Conservation (phyloP, 2,329 filamentous ascomycete genomes). For the Esteya vermicola region DNA sequence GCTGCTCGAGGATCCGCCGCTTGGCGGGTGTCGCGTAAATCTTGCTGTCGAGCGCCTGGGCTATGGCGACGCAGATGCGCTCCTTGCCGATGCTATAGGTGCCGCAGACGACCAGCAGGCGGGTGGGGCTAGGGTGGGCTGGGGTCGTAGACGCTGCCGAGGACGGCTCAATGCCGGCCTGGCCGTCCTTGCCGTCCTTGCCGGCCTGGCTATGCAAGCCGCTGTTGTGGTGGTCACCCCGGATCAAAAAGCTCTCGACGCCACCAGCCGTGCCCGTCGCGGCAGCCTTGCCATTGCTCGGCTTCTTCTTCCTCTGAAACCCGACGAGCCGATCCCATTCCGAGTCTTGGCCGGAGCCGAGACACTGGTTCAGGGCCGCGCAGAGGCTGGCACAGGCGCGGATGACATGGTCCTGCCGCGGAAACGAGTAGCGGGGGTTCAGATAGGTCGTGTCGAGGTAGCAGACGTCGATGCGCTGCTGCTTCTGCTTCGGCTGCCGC, state of each 20-base stretch:
- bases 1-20: slow-evolving; percentile 66
- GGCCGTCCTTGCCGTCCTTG: no score
- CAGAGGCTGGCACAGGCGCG: slow-evolving; percentile 78
- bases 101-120: slow-evolving; percentile 81
- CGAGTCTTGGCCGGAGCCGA: slow-evolving; percentile 24
- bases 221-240: no score
- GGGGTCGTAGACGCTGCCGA: neutral
- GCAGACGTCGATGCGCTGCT: slow-evolving; percentile 87
- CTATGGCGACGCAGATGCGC: slow-evolving; percentile 85
- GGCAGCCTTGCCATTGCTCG: no score
- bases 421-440: slow-evolving; percentile 90
- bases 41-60: slow-evolving; percentile 68
- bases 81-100: slow-evolving; percentile 99
- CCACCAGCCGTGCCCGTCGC: no score
- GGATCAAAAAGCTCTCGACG: neutral
- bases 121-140: slow-evolving; percentile 29
- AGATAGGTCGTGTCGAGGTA: slow-evolving; percentile 97
- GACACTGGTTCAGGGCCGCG: slow-evolving; percentile 27
- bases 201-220: neutral
- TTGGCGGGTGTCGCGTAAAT: slow-evolving; percentile 81
- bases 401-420: slow-evolving; percentile 77
- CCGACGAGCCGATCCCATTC: slow-evolving; percentile 30
- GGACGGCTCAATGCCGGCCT: no score
- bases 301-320: no score
- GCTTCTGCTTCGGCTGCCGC: no score